Evolutionary conservation across 2,329 filamentous ascomycete genomes (phyloP), one percentile per base, ranked within the genome.

Genomic region (Cercospora beticola): DNA sequence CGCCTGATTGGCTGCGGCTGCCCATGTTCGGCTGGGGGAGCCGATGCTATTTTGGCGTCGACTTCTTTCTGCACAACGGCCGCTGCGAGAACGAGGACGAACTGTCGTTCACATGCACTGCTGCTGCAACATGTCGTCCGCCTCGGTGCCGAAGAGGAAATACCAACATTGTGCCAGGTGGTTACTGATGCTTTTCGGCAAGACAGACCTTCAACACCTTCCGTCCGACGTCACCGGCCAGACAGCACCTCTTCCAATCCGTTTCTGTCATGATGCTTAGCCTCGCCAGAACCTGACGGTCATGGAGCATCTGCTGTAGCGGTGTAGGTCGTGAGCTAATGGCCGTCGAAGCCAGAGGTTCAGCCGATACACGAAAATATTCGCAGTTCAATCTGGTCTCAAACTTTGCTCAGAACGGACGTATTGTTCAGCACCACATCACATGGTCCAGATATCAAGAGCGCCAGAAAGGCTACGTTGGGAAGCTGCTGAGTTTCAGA

Each of bases 21-120:
- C 23, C 31, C 61, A 52, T 63, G 62, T 54, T 18, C 46, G 52
- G 23, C 62, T 36, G 62, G 56, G 54, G 56, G 28, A 31, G 56
- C 31, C 56, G 56, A 21, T 36, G 28, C 56, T 59, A 31, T 36
- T 31, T 59, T 36, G 28, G 31, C 31, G 16, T 46, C 33, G 40
- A 43, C 52, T 58, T 64, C 56, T 23, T 64, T 54, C 33, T 52
- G 18, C 31, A 49, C 46, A 23, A 46, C 49, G 21, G 31, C n/a
- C 56, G 31, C 56, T 28, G 49, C 56, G 56, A 59, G 56, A 59
- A 59, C 56, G 56, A 59, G 28, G 28, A 36, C 56, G 30, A 21
- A 36, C 28, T 21, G 56, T 23, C 56, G 31, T 59, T 59, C 56
- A 59, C 56, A 59, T 59, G 56, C 28, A 21, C 1, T 2, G 28